These are phyloP conservation scores for Phoma sp. DNA, from an alignment of 2,329 filamentous ascomycete species.

Conservation along the genomic window DNA sequence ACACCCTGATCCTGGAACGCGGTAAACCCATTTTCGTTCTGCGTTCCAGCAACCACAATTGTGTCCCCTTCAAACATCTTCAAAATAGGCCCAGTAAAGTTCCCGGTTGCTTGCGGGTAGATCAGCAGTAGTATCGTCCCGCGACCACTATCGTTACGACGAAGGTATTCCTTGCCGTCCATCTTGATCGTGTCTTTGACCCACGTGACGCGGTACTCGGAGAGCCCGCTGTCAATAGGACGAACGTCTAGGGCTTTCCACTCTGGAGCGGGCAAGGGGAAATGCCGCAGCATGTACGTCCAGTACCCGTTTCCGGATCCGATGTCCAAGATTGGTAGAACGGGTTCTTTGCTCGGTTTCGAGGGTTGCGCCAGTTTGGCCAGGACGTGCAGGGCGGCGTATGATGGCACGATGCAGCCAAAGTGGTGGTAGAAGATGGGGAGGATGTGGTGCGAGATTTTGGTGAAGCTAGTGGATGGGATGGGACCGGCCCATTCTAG, in stretches of 20 bases:
- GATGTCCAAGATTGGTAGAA: conserved; percentile 66
- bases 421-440: conserved; percentile 81
- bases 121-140: conserved; percentile 71
- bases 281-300: conserved; percentile 73
- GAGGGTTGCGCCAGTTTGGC: conserved; percentile 55
- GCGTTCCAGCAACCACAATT: conserved; percentile 75
- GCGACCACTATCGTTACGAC: conserved; percentile 51
- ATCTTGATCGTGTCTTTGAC: conserved; percentile 68
- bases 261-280: conserved; percentile 64
- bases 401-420: conserved; percentile 72
- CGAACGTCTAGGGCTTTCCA: conserved; percentile 63
- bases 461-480: conserved; percentile 58
- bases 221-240: conserved; percentile 72
- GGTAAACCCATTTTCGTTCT: conserved; percentile 77
- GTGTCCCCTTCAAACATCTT: conserved; percentile 67
- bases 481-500: conserved; percentile 71
- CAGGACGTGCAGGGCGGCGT: conserved; percentile 69
- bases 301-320: conserved; percentile 79
- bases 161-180: conserved; percentile 67
- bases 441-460: conserved; percentile 70
- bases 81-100: conserved; percentile 70
- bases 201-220: conserved; percentile 73
- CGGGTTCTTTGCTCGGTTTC: conserved; percentile 40
- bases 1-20: conserved; percentile 69
- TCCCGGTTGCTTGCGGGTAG: conserved; percentile 72